Evolutionary conservation across 2,329 filamentous ascomycete genomes (phyloP), one percentile per base, ranked within the genome.

Genomic region (Cladosporium sp.): DNA sequence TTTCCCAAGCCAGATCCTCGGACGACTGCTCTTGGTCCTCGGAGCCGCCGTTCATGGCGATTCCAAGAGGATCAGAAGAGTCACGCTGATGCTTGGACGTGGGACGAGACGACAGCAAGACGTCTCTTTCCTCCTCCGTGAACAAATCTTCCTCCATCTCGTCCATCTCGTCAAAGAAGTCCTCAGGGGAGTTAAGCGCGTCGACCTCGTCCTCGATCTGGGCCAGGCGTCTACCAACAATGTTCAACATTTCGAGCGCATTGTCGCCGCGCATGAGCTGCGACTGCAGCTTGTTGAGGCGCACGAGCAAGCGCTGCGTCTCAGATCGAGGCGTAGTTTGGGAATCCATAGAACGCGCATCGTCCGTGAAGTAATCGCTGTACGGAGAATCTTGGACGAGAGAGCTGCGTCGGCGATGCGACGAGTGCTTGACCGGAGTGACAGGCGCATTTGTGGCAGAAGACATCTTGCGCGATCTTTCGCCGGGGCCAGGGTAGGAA

Each of bases 351-450:
- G 62, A 66, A 12, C 59, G 60, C 15, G 61, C 59, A 49, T 68
- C 61, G 47, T 70, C 67, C 45, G 67, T 69, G 59, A 69, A 69
- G 56, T 71, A 71, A 57, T 72, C 69, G 51, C 63, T 67, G 56
- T 69, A 70, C 2, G 69, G 69, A 42, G 69, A 71, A 48, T 68
- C 62, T 24, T 62, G 61, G 36, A 60, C 50, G 2, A 60, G 55
- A 44, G 53, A 61, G 50, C 34, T 56, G 32, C 47, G 36, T 20
- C 56, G 56, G n/a, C 51, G 50, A 36, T 48, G 45, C 17, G 37
- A 20, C 17, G 27, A 27, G 6, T 18, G n/a, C 49, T 59, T 62
- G 17, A 58, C 56, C 8, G 61, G 63, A 27, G 62, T 63, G 41
- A 55, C 41, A 8, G 62, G 61, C 39, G 39, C 47, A 6, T 45